Percentiles rank a stretch among this genome's conserved stretches.
Evolutionary conservation across 768 basidiomycete species (phyloP).

Genomic region (Pleurotus djamor): DNA sequence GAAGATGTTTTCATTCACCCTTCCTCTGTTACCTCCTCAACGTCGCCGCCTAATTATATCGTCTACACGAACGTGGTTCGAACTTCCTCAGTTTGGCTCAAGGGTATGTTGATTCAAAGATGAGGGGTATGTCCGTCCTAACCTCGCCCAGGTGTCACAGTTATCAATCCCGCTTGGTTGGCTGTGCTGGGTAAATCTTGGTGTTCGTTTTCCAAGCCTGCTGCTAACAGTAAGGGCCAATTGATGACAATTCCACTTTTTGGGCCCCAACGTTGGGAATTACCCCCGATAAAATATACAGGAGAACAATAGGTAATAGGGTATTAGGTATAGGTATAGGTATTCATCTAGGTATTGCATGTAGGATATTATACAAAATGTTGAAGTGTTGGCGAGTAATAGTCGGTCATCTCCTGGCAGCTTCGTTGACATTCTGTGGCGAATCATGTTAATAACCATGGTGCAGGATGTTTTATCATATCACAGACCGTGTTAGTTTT

Average conservation of each 20-base stretch:
- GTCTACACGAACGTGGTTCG: constrained; percentile 82
- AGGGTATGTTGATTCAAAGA: constrained; percentile 46
- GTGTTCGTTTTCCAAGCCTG: constrained; percentile 88
- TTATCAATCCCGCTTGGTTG: constrained; percentile 46
- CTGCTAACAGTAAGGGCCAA: constrained; percentile 63
- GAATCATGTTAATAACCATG: background rate
- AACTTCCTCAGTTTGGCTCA: constrained; percentile 74
- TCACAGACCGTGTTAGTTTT: background rate
- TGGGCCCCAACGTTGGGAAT: constrained; percentile 83
- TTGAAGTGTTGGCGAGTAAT: no score
- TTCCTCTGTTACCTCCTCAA: constrained; percentile 71
- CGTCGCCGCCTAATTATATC: constrained; percentile 81
- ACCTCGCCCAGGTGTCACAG: background rate
- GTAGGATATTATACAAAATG: no score
- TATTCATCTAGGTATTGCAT: no score
- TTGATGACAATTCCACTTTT: constrained; percentile 82
- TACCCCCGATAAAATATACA: constrained; percentile 61
- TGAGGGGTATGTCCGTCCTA: background rate
- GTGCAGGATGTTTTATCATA: background rate
- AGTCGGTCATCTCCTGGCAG: no score
- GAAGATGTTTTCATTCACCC: constrained; percentile 95
- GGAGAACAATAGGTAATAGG: background rate
- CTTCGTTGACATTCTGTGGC: background rate
- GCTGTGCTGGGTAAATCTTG: constrained; percentile 74
- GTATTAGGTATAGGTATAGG: no score